Evolutionary conservation across 257 asterid genomes (phyloP).

Genomic region (Gardenia jasminoides): DNA sequence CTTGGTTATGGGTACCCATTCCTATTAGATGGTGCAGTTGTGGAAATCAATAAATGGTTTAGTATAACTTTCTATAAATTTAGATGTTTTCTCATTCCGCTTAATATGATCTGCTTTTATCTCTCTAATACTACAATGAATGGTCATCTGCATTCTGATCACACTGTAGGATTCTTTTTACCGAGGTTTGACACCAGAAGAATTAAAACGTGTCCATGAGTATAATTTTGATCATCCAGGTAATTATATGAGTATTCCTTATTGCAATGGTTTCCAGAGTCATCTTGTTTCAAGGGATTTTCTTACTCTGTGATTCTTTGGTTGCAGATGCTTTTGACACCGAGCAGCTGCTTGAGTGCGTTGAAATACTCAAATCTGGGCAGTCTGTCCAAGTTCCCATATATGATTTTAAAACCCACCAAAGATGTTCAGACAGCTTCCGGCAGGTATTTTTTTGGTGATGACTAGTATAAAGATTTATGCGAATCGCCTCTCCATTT

Average conservation of each 20-base stretch:
- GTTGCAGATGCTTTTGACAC: conserved; percentile 96
- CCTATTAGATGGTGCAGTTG: background rate
- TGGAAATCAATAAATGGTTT: too few relatives aligned
- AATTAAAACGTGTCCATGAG: conserved; percentile 68
- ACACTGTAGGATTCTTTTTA: conserved; percentile 82
- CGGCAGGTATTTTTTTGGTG: conserved; percentile 60
- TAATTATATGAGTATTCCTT: conserved; percentile 23
- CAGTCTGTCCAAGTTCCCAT: conserved; percentile 87
- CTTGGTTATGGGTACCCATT: background rate
- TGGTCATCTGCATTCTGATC: background rate
- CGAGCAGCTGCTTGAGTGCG: conserved; percentile 93
- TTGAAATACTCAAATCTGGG: conserved; percentile 63
- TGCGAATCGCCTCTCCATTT: background rate
- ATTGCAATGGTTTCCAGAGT: background rate
- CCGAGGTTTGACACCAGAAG: conserved; percentile 89
- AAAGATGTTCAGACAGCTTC: conserved; percentile 78
- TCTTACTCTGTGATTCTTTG: conserved; percentile 9
- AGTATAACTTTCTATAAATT: background rate
- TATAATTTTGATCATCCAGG: conserved; percentile 99
- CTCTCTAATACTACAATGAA: background rate
- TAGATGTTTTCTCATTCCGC: background rate
- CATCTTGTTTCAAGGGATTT: conserved; percentile 10
- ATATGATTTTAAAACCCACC: conserved; percentile 93
- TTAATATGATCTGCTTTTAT: background rate
- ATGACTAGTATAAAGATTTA: conserved; percentile 3